These are phyloP conservation scores for Colletotrichum higginsianum DNA, from an alignment of 2,329 filamentous ascomycete genomes.

Conservation along the genomic window DNA sequence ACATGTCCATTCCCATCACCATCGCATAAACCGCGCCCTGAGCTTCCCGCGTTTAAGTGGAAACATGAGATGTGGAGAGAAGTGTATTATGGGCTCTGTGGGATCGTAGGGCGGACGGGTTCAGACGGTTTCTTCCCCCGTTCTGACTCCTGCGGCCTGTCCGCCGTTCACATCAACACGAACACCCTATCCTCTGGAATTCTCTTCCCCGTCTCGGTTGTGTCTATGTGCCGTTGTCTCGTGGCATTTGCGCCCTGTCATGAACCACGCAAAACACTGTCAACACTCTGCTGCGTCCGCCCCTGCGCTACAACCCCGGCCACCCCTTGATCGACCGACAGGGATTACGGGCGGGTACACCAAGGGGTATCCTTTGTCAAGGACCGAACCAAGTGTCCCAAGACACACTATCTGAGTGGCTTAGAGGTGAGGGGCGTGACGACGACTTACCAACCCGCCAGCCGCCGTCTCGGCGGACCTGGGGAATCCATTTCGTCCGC, in stretches of 20 bases:
- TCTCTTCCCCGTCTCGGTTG: constrained; percentile 8
- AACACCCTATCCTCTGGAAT: neutral
- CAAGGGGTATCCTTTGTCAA: constrained; percentile 35
- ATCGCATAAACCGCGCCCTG: constrained; percentile 37
- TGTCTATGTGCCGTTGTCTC: constrained; percentile 6
- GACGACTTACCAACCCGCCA: constrained; percentile 28
- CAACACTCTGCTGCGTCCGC: neutral
- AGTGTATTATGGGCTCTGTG: constrained; percentile 1
- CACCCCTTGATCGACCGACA: constrained; percentile 29
- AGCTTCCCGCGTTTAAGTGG: constrained; percentile 32
- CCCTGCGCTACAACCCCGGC: neutral
- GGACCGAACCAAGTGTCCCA: constrained; percentile 5
- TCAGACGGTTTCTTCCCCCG: constrained; percentile 23
- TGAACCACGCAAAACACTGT: constrained; percentile 6
- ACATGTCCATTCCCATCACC: constrained; percentile 2
- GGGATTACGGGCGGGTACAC: constrained; percentile 28
- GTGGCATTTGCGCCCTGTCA: constrained; percentile 32
- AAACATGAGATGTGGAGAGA: constrained; percentile 14
- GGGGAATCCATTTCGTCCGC: constrained; percentile 28
- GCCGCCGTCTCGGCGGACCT: constrained; percentile 39
- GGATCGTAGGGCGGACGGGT: constrained; percentile 25
- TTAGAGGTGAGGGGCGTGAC: constrained; percentile 39
- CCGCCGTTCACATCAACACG: too few relatives aligned
- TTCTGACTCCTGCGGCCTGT: neutral
- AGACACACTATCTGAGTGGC: constrained; percentile 21